These are phyloP conservation scores for Myxozyma kluyveri DNA, from an alignment of 805 yeast species.

Conservation along the genomic window DNA sequence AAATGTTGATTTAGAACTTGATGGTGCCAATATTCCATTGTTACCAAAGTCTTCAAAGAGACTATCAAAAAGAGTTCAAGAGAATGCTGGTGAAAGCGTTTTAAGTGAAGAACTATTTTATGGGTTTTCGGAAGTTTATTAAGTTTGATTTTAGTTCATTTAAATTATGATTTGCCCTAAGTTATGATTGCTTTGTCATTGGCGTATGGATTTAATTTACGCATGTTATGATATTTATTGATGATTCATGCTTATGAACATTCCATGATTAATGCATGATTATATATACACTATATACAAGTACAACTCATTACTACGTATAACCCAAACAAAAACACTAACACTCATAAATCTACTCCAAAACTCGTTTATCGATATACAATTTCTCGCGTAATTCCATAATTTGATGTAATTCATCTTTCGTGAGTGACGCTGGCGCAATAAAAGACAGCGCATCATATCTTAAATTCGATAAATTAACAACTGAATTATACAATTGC, in stretches of 20 bases:
- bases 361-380: neutral
- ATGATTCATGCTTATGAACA: too few species aligned
- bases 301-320: neutral
- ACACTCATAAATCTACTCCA: too few species aligned
- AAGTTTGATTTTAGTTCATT: too few species aligned
- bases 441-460: slow-evolving; percentile 11
- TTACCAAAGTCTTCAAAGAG: too few species aligned
- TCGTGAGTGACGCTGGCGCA: slow-evolving; percentile 1
- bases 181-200: too few species aligned
- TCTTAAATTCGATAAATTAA: slow-evolving; percentile 2
- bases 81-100: neutral
- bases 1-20: too few species aligned
- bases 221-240: too few species aligned
- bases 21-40: too few species aligned
- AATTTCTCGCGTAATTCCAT: slow-evolving; percentile 2
- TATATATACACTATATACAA: neutral
- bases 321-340: too few species aligned
- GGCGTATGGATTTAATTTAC: too few species aligned
- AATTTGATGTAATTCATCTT: neutral
- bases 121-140: neutral
- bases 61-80: neutral
- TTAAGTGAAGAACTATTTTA: neutral
- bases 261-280: too few species aligned
- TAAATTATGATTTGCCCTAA: too few species aligned
- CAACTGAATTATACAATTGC: slow-evolving; percentile 15